Percentiles rank a stretch among this genome's conserved stretches.
These are phyloP conservation scores for Trichophyton simii DNA, from an alignment of 2,329 filamentous ascomycete genomes.

Conservation along the genomic window DNA sequence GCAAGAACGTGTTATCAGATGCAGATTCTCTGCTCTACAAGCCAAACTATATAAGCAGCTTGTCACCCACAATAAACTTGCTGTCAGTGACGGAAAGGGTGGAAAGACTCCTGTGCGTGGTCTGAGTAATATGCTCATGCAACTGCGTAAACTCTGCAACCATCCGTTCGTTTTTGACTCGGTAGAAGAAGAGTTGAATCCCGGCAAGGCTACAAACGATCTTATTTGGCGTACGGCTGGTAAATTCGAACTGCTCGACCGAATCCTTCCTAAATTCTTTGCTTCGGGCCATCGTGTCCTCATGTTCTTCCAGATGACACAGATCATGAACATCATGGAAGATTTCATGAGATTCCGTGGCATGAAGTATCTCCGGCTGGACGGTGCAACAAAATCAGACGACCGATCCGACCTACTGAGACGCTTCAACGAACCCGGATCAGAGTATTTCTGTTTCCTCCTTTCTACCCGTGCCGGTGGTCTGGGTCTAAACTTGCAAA, in stretches of 20 bases:
- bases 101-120: conserved; percentile 89
- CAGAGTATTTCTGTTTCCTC: conserved; percentile 93
- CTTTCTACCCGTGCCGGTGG: conserved; percentile 98
- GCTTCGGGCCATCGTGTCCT: conserved; percentile 84
- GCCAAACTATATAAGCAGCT: conserved; percentile 94
- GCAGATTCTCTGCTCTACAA: conserved; percentile 91
- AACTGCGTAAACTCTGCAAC: conserved; percentile 95
- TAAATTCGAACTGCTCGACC: conserved; percentile 92
- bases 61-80: conserved; percentile 85
- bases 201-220: conserved; percentile 75
- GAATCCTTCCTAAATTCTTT: conserved; percentile 85
- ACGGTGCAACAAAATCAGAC: conserved; percentile 94
- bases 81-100: conserved; percentile 88
- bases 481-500: conserved; percentile 92
- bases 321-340: conserved; percentile 99
- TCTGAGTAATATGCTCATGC: conserved; percentile 99
- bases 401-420: conserved; percentile 84
- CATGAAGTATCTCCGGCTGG: conserved; percentile 77
- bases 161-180: conserved; percentile 98
- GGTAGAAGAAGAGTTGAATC: conserved; percentile 97
- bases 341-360: conserved; percentile 81
- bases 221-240: conserved; percentile 88
- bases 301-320: conserved; percentile 99
- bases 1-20: conserved; percentile 98
- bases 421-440: conserved; percentile 78